phyloP scores from a whole-genome alignment of 2,329 filamentous ascomycete species.

The Botrytis pseudocinerea region DNA sequence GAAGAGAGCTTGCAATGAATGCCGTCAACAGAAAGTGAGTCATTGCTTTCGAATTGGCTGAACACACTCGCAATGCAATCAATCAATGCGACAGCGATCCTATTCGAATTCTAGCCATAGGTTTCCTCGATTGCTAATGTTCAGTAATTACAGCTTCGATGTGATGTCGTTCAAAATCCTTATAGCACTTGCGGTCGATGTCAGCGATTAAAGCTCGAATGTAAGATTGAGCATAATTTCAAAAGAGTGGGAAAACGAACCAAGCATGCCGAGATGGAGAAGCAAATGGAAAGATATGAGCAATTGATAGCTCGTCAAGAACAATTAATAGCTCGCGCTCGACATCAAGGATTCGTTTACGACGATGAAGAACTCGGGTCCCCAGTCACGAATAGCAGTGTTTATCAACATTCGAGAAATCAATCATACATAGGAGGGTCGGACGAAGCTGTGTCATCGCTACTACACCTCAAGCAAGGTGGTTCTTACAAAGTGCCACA shows the following conservation, averaged over 20 bases:
- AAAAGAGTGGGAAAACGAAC: conserved; percentile 80
- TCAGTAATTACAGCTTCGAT: conserved; percentile 62
- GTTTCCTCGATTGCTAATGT: conserved; percentile 20
- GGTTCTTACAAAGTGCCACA: conserved; percentile 49
- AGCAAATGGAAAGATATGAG: conserved; percentile 71
- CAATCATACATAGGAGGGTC: conserved; percentile 63
- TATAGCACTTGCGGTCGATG: conserved; percentile 77
- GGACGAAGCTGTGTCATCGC: conserved; percentile 66
- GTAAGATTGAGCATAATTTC: conserved; percentile 86
- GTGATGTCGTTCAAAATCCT: conserved; percentile 80
- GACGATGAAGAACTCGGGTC: conserved; percentile 60
- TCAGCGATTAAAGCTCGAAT: conserved; percentile 75
- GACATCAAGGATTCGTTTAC: conserved; percentile 57
- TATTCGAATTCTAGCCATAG: not conserved
- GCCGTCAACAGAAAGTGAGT: conserved; percentile 79
- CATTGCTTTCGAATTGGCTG: conserved; percentile 25
- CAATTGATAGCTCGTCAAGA: conserved; percentile 54
- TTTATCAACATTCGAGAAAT: conserved; percentile 56
- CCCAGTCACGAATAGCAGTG: conserved; percentile 57
- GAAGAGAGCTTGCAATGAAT: conserved; percentile 83
- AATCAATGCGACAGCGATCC: not conserved
- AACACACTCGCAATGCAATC: conserved; percentile 10
- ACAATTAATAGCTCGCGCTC: conserved; percentile 60
- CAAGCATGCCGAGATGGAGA: conserved; percentile 84
- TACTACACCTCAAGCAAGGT: conserved; percentile 65